phyloP scores from a whole-genome alignment of 306 rosid species.

The Datisca glomerata region DNA sequence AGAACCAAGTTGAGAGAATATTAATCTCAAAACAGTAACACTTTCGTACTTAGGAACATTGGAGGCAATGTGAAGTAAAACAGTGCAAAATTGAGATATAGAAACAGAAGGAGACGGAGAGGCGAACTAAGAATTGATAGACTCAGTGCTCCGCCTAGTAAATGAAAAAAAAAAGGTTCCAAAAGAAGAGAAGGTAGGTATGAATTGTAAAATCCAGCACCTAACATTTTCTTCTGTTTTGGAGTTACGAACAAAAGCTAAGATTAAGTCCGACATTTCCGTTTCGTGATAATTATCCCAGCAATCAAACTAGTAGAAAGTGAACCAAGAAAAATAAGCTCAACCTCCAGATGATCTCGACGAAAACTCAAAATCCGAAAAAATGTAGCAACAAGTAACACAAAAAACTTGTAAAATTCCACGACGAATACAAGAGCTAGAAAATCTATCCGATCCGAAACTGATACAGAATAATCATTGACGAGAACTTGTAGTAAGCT shows the following conservation, averaged over 20 bases:
- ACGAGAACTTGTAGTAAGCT: conserved; percentile 21
- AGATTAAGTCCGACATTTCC: conserved; percentile 21
- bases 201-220: not conserved
- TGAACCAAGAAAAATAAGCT: conserved; percentile 2
- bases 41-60: not conserved
- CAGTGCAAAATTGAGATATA: not conserved
- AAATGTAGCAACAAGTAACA: too few relatives aligned
- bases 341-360: conserved; percentile 15
- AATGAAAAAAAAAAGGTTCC: not conserved
- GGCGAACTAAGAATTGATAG: too few relatives aligned
- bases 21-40: not conserved
- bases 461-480: conserved; percentile 6
- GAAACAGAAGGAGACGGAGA: too few relatives aligned
- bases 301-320: conserved; percentile 12
- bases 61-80: not conserved
- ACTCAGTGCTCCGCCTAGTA: not conserved
- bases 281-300: conserved; percentile 14
- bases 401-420: too few relatives aligned
- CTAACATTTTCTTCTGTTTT: not conserved
- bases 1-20: not conserved
- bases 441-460: conserved; percentile 13
- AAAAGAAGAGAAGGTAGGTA: not conserved
- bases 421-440: not conserved
- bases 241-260: too few relatives aligned
- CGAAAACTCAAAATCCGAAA: not conserved